A percentile compares a stretch with the other conserved stretches of the same genome.
phyloP scores from a whole-genome alignment of 345 rosid species.

The Atalantia buxifolia region DNA sequence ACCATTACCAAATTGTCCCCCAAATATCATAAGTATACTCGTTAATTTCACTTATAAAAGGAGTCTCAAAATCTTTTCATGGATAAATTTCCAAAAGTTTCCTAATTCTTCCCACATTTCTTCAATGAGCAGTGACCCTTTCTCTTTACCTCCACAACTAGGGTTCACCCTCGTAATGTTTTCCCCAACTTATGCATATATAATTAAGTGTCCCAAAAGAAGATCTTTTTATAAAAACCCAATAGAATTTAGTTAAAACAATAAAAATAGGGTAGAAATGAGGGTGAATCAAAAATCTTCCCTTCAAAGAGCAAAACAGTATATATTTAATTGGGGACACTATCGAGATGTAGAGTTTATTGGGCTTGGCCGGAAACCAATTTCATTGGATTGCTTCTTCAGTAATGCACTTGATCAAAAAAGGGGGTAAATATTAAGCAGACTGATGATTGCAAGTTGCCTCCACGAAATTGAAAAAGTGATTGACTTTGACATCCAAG shows the following conservation, averaged over 20 bases:
- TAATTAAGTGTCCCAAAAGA: too few relatives aligned
- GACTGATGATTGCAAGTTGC: background rate
- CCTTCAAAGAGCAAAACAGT: too few relatives aligned
- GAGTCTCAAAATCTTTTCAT: background rate
- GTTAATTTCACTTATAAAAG: background rate
- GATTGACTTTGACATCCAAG: background rate
- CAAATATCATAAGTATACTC: background rate
- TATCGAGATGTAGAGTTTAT: too few relatives aligned
- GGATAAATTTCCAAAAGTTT: background rate
- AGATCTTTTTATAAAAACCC: too few relatives aligned
- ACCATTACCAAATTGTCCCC: too few relatives aligned
- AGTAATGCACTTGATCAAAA: background rate
- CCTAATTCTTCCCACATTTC: background rate
- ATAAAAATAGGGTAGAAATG: too few relatives aligned
- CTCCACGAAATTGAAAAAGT: background rate
- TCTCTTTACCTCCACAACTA: background rate
- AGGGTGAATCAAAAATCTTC: too few relatives aligned
- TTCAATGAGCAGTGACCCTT: background rate
- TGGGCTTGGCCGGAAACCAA: background rate
- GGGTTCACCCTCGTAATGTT: too few relatives aligned
- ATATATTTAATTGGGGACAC: too few relatives aligned
- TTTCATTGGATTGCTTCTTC: background rate
- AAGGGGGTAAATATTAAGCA: background rate
- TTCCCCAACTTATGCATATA: too few relatives aligned
- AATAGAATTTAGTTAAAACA: too few relatives aligned